Percentiles rank a stretch among this genome's conserved stretches.
phyloP scores from a whole-genome alignment of 2,329 filamentous ascomycete genomes.

The Aureobasidium pullulans region DNA sequence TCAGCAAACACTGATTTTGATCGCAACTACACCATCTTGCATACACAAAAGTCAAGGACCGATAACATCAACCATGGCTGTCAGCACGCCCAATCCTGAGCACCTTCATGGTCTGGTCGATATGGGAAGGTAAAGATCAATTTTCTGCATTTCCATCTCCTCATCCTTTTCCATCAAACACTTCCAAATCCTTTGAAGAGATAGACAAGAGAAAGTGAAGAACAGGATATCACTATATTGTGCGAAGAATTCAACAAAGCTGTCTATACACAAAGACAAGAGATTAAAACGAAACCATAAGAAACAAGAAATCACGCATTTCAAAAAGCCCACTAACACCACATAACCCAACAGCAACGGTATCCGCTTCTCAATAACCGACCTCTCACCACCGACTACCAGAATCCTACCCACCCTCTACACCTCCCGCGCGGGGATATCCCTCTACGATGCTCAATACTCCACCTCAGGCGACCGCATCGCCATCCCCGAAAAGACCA shows the following conservation, averaged over 20 bases:
- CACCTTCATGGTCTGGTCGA: constrained; percentile 16
- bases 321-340: not conserved
- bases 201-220: not conserved
- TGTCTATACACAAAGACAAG: not conserved
- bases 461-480: constrained; percentile 31
- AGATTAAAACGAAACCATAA: not conserved
- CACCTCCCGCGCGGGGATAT: constrained; percentile 71
- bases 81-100: not conserved
- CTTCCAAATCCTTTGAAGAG: too few species aligned
- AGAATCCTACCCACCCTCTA: constrained; percentile 72
- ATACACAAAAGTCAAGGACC: not conserved
- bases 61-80: not conserved
- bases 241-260: too few species aligned
- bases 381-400: constrained; percentile 62
- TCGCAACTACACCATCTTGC: too few species aligned
- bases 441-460: constrained; percentile 72
- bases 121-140: constrained; percentile 16
- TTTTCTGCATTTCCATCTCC: not conserved
- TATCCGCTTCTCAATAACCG: constrained; percentile 84
- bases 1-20: not conserved
- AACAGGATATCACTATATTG: too few species aligned
- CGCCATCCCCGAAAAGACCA: constrained; percentile 53
- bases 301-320: not conserved
- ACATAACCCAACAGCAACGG: constrained; percentile 55
- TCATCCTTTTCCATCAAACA: not conserved